Base-by-base conservation (phyloP, 192 early-diverging fungal genomes). In the Ramicandelaber brevisporus region DNA sequence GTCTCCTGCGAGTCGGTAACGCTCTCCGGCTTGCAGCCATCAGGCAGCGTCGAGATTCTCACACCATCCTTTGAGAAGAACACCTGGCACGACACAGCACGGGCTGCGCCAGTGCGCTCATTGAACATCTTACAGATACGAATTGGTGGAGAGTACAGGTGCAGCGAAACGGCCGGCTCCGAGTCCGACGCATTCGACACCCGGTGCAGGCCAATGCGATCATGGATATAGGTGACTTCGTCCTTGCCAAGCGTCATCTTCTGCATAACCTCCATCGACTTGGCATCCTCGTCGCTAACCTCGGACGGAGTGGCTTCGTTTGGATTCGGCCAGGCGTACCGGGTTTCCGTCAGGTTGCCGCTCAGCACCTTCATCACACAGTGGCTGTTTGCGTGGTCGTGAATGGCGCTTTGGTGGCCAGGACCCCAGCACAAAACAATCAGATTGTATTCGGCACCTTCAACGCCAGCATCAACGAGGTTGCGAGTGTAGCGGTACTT, bases 381-480 rank as follows among this genome's bases (percentile, higher is more conserved):
- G 44, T 92, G 86, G 14, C 78, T 68, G 14, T 68, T 65, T 5
- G 78, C 53, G 36, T 92, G 86, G 52, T 87, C 80, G 42, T 92
- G 86, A 38, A 92, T 82, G 9, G 86, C 70, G 35, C 78, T 78
- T 30, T 47, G 41, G 28, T 68, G 61, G 19, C 59, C 67, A 19
- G 65, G 59, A 13, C 63, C 67, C 86, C 86, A 92, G 17, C 72
- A 73, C 5, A 92, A 46, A 20, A 92, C 63, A 45, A 92, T 77
- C 20, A 92, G 63, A 32, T 92, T 92, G 59, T 82, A 92, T 38
- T 71, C 68, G 36, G 81, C 85, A 40, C 84, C 84, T n/a, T n/a
- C n/a, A n/a, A n/a, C n/a, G 20, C 85, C 85, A 27, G 77, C 70
- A 41, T 85, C 85, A 1, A 90, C 69, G 7, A 84, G 55, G 40